Evolutionary conservation across 1,284 basidiomycete genomes (phyloP).

Genomic region (Coniferiporia sulphurascens): DNA sequence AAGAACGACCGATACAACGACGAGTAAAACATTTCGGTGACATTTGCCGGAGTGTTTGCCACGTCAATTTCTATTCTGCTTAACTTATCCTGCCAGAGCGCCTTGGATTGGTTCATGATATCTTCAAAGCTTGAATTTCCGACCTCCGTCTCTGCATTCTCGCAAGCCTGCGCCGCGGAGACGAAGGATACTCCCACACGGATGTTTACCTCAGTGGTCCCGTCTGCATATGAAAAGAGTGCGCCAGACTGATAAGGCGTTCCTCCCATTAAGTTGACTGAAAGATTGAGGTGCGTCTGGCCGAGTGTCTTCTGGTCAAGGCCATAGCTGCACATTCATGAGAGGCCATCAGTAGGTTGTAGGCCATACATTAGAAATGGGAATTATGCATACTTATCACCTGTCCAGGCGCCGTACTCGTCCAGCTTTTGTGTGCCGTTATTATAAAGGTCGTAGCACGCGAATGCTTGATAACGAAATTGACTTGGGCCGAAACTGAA

Average conservation of each 20-base stretch:
- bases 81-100: conserved; percentile 61
- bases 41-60: conserved; percentile 49
- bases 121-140: conserved; percentile 53
- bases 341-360: background rate
- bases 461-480: conserved; percentile 60
- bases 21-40: conserved; percentile 68
- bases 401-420: conserved; percentile 67
- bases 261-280: conserved; percentile 54
- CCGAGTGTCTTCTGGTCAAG: conserved; percentile 60
- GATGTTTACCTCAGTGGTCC: conserved; percentile 45
- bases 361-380: too few relatives aligned
- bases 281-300: conserved; percentile 53
- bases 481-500: conserved; percentile 52
- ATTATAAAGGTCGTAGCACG: conserved; percentile 61
- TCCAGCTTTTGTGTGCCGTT: conserved; percentile 50
- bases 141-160: conserved; percentile 60
- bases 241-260: conserved; percentile 58
- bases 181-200: conserved; percentile 65
- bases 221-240: conserved; percentile 53
- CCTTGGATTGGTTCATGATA: conserved; percentile 45
- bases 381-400: conserved; percentile 40
- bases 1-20: conserved; percentile 58
- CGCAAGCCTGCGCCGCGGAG: conserved; percentile 57
- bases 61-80: conserved; percentile 61
- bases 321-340: conserved; percentile 37